Evolutionary conservation across 2,329 filamentous ascomycete species (phyloP), one percentile per base, ranked within the genome.

Genomic region (Anthostomella pinea): DNA sequence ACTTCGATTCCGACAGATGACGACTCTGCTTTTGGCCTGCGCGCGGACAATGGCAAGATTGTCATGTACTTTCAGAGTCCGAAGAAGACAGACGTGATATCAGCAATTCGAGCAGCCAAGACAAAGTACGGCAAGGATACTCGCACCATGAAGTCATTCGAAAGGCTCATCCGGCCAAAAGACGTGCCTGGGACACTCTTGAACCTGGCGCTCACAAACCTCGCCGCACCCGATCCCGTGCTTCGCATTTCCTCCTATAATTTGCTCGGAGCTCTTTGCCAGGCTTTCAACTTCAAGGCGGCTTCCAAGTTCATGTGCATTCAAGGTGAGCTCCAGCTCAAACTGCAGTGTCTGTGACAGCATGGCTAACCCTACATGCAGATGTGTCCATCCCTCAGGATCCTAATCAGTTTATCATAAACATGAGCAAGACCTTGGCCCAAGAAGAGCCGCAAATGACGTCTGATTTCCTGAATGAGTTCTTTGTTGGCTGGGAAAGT

Each of bases 1-100:
- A 78, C 77, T 3, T 78, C 77, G 3, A 78, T 82, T 35, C 72
- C 79, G 41, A 76, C 75, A 0, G 81, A 83, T 39, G 80, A 85
- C 39, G 79, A 84, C 45, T 78, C 76, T 3, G 75, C 79, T 2
- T 85, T 85, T 57, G 81, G 80, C 1, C 63, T 85, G 18, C 71
- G 80, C 32, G 80, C 80, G 3, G 81, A 85, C 49, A 81, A 79
- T 45, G 81, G 81, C 48, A 83, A 81, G 59, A 79, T 83, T 32
- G 74, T 83, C 35, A 83, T 85, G 79, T 83, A 80, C 54, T 85
- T 85, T 56, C 81, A 79, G 13, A 84, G 81, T 46, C 69, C 78
- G 2, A 77, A 76, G 54, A 83, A 81, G 56, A 55, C 65, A 6
- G 81, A 84, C 42, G 70, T 85, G 14, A 64, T 85, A 3, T 75